Evolutionary conservation across 2,329 filamentous ascomycete genomes (phyloP), one percentile per base, ranked within the genome.

Genomic region (Aureobasidium uvarum): DNA sequence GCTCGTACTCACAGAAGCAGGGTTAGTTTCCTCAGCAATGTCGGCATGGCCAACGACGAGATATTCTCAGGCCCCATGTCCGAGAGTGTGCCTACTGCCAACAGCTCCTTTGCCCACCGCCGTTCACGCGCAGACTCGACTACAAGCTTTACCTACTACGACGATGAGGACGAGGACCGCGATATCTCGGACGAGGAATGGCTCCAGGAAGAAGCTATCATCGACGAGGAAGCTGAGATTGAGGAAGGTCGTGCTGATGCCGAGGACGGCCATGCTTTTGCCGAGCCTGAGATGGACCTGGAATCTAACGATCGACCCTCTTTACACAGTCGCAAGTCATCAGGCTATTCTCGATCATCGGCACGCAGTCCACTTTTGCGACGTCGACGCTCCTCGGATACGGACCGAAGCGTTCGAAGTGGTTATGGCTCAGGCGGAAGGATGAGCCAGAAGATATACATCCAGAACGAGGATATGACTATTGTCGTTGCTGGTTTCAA

Each of bases 31-130:
- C 89, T 96, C 71, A 92, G 92, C 70, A 92, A 96, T 77, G 93
- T 98, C n/a, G 94, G 97, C 76, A 98, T 99, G 95, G 94, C 95
- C 23, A 92, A 96, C 60, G 91, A 96, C 75, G 94, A 98, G 84
- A 85, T 96, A 55, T 99, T 94, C 78, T 89, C 94, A 28, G 95
- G 95, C 7, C 95, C 94, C 7, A 88, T 97, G 73, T 93, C 92
- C 64, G 95, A 99, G 79, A 97, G 92, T 74, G 85, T 99, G n/a
- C 95, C 95, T 1, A 95, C 91, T 13, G 97, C 93, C 74, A 84
- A 93, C 41, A 92, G 92, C n/a, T 90, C 92, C 38, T 99, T 99
- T 75, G 88, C 87, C 55, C 93, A 96, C 77, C 90, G 92, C 67
- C 86, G 92, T 67, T 81, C 83, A 43, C 87, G 94, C 71, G 88